Percentiles rank a stretch among this genome's conserved stretches.
phyloP scores from a whole-genome alignment of 352 stramenopile species.

The Pythium aphanidermatum region DNA sequence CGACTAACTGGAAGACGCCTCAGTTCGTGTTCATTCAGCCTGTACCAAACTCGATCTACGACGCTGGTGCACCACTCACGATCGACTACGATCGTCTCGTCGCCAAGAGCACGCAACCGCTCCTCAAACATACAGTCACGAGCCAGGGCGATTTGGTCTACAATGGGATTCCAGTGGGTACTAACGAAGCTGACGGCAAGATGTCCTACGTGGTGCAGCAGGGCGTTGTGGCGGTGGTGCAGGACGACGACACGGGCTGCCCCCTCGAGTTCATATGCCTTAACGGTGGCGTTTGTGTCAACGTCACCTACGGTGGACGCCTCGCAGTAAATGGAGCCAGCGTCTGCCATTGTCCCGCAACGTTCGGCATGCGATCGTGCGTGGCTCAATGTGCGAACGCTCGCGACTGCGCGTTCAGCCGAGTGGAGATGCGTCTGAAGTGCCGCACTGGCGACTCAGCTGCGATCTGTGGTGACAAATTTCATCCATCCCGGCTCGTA shows the following conservation, averaged over 20 bases:
- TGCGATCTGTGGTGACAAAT: slow-evolving; percentile 32
- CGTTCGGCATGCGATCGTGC: slow-evolving; percentile 59
- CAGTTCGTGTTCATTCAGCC: slow-evolving; percentile 43
- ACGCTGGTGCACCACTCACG: slow-evolving; percentile 45
- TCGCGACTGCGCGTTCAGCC: slow-evolving; percentile 44
- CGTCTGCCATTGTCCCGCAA: slow-evolving; percentile 37
- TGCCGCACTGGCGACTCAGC: slow-evolving; percentile 17
- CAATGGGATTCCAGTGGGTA: slow-evolving; percentile 34
- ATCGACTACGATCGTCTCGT: slow-evolving; percentile 43
- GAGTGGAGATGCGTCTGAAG: slow-evolving; percentile 33
- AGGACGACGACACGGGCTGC: slow-evolving; percentile 70
- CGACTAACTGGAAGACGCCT: slow-evolving; percentile 41
- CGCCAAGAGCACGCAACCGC: slow-evolving; percentile 41
- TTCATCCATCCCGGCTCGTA: slow-evolving; percentile 33
- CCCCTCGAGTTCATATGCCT: slow-evolving; percentile 46
- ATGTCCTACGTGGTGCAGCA: slow-evolving; percentile 30
- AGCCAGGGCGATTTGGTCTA: slow-evolving; percentile 35
- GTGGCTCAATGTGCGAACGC: slow-evolving; percentile 28
- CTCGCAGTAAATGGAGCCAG: slow-evolving; percentile 5
- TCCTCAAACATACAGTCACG: slow-evolving; percentile 32
- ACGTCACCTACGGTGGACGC: slow-evolving; percentile 13
- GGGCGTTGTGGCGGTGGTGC: slow-evolving; percentile 35
- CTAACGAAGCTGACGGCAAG: slow-evolving; percentile 33
- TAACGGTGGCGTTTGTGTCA: slow-evolving; percentile 39
- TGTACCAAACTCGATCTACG: slow-evolving; percentile 38